These are phyloP conservation scores for Vigna mungo DNA, from an alignment of 306 rosid species.

Conservation along the genomic window DNA sequence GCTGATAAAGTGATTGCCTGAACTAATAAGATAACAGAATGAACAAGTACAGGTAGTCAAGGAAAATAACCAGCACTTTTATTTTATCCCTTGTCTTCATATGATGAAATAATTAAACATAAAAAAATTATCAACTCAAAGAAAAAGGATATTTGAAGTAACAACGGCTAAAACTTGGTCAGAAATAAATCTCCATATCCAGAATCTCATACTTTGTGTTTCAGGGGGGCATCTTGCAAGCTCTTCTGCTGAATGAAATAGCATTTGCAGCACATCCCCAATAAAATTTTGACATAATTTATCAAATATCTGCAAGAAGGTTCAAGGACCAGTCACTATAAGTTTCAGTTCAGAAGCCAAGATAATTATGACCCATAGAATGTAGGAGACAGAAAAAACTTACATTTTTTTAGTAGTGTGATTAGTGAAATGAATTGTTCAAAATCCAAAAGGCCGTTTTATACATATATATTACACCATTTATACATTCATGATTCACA, in stretches of 20 bases:
- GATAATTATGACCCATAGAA: conserved; percentile 21
- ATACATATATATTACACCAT: conserved; percentile 2
- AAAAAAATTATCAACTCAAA: conserved; percentile 29
- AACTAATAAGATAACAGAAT: conserved; percentile 83
- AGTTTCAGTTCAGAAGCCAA: conserved; percentile 22
- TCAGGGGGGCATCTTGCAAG: conserved; percentile 75
- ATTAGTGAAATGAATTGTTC: conserved; percentile 19
- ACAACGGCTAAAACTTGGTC: conserved; percentile 73
- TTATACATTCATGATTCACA: conserved; percentile 13
- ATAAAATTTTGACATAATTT: conserved; percentile 82
- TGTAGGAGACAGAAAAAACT: conserved; percentile 23
- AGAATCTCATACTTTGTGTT: conserved; percentile 56
- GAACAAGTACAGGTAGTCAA: conserved; percentile 72
- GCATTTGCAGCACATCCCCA: conserved; percentile 77
- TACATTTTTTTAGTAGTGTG: conserved; percentile 6
- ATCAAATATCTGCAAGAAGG: conserved; percentile 80
- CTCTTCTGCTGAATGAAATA: conserved; percentile 80
- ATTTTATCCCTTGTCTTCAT: conserved; percentile 7
- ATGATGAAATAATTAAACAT: conserved; percentile 23
- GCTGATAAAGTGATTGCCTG: conserved; percentile 92
- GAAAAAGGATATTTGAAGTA: conserved; percentile 83
- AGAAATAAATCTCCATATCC: conserved; percentile 73
- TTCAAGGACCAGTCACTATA: conserved; percentile 39
- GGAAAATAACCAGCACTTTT: conserved; percentile 53
- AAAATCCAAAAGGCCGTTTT: conserved; percentile 20